Evolutionary conservation across 2,329 filamentous ascomycete species (phyloP).

Genomic region (Colletotrichum shisoi): DNA sequence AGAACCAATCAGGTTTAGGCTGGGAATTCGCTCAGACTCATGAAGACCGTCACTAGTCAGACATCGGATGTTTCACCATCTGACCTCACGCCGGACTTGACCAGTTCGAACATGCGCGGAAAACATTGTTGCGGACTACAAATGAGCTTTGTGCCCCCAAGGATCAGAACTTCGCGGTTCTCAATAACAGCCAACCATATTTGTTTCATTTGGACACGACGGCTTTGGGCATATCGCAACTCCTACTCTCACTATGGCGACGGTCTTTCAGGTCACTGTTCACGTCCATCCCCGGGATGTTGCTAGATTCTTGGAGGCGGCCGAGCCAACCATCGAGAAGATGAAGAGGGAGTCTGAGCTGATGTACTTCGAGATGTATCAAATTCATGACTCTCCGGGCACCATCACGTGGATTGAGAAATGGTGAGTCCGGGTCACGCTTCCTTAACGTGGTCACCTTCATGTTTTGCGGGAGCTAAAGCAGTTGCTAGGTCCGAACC

Average conservation of each 20-base stretch:
- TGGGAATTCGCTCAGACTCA: no score
- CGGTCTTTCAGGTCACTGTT: conserved; percentile 33
- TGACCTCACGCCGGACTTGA: conserved; percentile 3
- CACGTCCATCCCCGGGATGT: conserved; percentile 31
- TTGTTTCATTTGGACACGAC: not conserved
- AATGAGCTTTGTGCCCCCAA: conserved; percentile 2
- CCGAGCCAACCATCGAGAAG: conserved; percentile 32
- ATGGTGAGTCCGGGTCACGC: not conserved
- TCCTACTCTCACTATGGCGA: conserved; percentile 15
- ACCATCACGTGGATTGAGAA: conserved; percentile 38
- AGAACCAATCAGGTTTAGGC: not conserved
- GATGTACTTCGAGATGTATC: conserved; percentile 37
- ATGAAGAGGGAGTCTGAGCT: conserved; percentile 32
- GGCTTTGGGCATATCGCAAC: not conserved
- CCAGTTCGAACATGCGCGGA: conserved; percentile 28
- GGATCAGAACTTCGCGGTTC: not conserved
- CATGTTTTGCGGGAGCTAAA: not conserved
- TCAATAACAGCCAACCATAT: not conserved
- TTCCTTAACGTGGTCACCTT: accelerated
- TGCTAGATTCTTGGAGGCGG: conserved; percentile 20
- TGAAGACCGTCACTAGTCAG: conserved; percentile 2
- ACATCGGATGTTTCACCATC: conserved; percentile 35
- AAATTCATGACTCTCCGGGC: conserved; percentile 30
- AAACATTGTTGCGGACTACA: conserved; percentile 20
- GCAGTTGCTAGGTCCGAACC: conserved; percentile 15